A percentile compares a stretch with the other conserved stretches of the same genome.
Conservation (phyloP, 495 filamentous ascomycete species). For the Lophiotrema nucula region DNA sequence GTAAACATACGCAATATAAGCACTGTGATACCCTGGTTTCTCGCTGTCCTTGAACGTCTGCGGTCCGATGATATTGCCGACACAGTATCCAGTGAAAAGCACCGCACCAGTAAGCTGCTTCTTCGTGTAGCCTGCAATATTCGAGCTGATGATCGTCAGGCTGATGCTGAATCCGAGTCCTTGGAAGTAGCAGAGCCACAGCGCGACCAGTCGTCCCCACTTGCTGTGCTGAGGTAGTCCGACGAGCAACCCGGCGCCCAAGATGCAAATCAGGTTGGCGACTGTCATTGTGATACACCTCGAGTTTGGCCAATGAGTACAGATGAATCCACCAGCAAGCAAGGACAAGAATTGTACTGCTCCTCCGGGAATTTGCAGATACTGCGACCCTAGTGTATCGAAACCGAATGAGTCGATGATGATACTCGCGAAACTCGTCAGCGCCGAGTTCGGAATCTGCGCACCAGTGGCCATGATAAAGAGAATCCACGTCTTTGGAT, state of each 20-base stretch:
- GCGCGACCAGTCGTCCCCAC: conserved; percentile 55
- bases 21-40: conserved; percentile 52
- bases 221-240: conserved; percentile 48
- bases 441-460: conserved; percentile 36
- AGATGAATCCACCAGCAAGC: conserved; percentile 41
- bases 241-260: conserved; percentile 38
- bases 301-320: conserved; percentile 42
- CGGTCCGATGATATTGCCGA: conserved; percentile 58
- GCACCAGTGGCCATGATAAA: conserved; percentile 36
- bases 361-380: conserved; percentile 48
- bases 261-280: conserved; percentile 45
- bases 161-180: conserved; percentile 47
- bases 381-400: conserved; percentile 55
- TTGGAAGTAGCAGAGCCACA: conserved; percentile 44
- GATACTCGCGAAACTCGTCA: conserved; percentile 31
- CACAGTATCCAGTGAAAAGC: conserved; percentile 54
- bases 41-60: conserved; percentile 55
- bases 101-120: conserved; percentile 54
- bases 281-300: conserved; percentile 45
- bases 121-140: conserved; percentile 58
- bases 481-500: conserved; percentile 52
- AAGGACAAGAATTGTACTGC: conserved; percentile 46
- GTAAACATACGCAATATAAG: conserved; percentile 50
- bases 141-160: conserved; percentile 41
- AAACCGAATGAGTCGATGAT: conserved; percentile 49